Evolutionary conservation across 176 grass and related monocot genomes (phyloP), one percentile per base, ranked within the genome.

Genomic region (Otatea glauca): DNA sequence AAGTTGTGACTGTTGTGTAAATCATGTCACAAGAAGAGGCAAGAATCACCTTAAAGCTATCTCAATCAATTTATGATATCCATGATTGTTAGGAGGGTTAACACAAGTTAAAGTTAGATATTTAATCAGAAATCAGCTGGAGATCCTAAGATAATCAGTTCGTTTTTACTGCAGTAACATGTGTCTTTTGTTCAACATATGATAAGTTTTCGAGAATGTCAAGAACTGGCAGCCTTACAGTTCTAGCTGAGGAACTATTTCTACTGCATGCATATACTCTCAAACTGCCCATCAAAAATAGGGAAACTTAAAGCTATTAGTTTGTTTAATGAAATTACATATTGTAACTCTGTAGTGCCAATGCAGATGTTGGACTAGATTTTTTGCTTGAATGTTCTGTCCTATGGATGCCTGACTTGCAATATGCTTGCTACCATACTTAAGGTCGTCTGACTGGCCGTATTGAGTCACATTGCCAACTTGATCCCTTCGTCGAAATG

Each of bases 291-390:
- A 32, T 45, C 24, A 21, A 62, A 59, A 56, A 73, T 34, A 63
- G 45, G 45, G 71, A 43, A 84, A 44, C 6, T 5, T n/a, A 81
- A 27, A 14, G 54, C 60, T 65, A 32, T 42, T 54, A 44, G 18
- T 41, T 66, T 45, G 16, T 56, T 70, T 62, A 21, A 50, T 88
- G 79, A 70, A 82, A 68, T 69, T 13, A 60, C 50, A 72, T 35
- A 9, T 61, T 41, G 65, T 71, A 88, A 63, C 27, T 44, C 51
- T 76, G 39, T 20, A 82, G 48, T 64, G 9, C 21, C 12, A 65
- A 18, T 45, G 18, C 35, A 41, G 13, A 74, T 47, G 25, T 79
- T 79, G 27, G 66, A 38, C 42, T 74, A 20, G 62, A 79, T 67
- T 65, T 65, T 82, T 72, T 65, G 6, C 7, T 68, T 86, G 18